phyloP scores from a whole-genome alignment of 2,329 filamentous ascomycete genomes.

The Purpureocillium takamizusanense region DNA sequence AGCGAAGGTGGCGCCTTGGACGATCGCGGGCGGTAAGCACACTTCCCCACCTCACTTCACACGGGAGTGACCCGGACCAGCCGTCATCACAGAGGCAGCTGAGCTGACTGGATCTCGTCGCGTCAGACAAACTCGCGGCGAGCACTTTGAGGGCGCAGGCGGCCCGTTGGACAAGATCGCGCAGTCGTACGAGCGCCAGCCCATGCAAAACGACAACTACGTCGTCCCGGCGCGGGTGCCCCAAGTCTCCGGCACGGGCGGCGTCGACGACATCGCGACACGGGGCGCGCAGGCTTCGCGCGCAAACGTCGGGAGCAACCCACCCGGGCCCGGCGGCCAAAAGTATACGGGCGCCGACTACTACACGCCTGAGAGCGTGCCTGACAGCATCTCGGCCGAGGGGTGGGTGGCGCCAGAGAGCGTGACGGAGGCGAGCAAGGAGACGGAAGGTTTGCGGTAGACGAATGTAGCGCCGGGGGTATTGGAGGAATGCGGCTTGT shows the following conservation, averaged over 20 bases:
- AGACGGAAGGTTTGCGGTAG: constrained; percentile 11
- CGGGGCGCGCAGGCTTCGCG: constrained; percentile 27
- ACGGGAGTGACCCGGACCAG: too few relatives aligned
- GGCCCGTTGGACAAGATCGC: constrained; percentile 31
- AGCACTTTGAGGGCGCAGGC: constrained; percentile 33
- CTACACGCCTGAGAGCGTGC: constrained; percentile 29
- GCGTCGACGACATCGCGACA: constrained; percentile 18
- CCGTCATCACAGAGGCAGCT: too few relatives aligned
- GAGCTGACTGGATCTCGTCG: too few relatives aligned
- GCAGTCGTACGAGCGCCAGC: not conserved
- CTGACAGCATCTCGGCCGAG: constrained; percentile 32
- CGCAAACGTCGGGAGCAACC: constrained; percentile 27
- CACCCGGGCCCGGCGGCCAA: constrained; percentile 24
- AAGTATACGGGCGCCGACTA: constrained; percentile 31
- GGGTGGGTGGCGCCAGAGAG: constrained; percentile 30
- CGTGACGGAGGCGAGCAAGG: constrained; percentile 25
- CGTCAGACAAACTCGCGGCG: constrained; percentile 33
- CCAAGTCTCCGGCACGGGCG: constrained; percentile 13
- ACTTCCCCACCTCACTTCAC: not conserved
- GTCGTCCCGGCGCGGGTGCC: constrained; percentile 16
- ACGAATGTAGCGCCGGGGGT: too few relatives aligned
- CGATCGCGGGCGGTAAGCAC: constrained; percentile 31
- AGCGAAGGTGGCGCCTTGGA: constrained; percentile 35
- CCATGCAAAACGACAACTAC: constrained; percentile 27
- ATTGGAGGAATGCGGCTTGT: too few relatives aligned